Base-by-base conservation (phyloP, 2,329 filamentous ascomycete genomes). In the Knufia petricola region DNA sequence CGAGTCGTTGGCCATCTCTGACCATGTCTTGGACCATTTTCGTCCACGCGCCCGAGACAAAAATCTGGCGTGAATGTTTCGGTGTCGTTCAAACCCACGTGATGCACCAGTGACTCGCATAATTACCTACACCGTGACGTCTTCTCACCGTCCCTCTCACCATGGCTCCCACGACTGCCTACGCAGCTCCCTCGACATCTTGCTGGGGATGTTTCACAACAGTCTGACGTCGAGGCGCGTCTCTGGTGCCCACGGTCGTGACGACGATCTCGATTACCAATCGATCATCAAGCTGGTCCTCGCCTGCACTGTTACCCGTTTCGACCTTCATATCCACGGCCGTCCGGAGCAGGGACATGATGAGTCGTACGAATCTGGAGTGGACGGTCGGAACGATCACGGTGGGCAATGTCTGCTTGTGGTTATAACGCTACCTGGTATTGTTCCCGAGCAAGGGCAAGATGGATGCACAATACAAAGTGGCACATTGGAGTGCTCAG, bases 241-340 rank as follows among this genome's bases (percentile, higher is more conserved):
- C 26, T 28, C 26, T 28, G 26, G 12, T 28, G 26, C 55, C n/a
- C 74, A 37, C 17, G 34, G 34, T 37, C 13, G 34, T 37, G 34
- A 6, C 34, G 34, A 15, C 17, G 34, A n/a, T 15, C 13, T 37
- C 34, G 34, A 37, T 20, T 37, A 20, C 34, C 13, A 37, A 37
- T 37, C 34, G 34, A 37, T 37, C 34, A 37, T 37, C 34, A 37
- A 37, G 34, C 34, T 37, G 34, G n/a, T 20, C 34, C 34, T 37
- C 17, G 34, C 34, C 17, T 37, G 13, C 34, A 37, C 34, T 37
- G 34, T n/a, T 20, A n/a, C 34, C 13, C 34, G 34, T 37, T n/a
- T 37, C 34, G 34, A 37, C 34, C 34, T 37, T 37, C 17, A 7
- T 37, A 37, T 37, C 34, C 17, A 37, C 34, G 34, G 34, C 34